Percentiles rank a stretch among this genome's conserved stretches.
Evolutionary conservation across 2,329 filamentous ascomycete genomes (phyloP).

Genomic region (Cladophialophora chaetospira): DNA sequence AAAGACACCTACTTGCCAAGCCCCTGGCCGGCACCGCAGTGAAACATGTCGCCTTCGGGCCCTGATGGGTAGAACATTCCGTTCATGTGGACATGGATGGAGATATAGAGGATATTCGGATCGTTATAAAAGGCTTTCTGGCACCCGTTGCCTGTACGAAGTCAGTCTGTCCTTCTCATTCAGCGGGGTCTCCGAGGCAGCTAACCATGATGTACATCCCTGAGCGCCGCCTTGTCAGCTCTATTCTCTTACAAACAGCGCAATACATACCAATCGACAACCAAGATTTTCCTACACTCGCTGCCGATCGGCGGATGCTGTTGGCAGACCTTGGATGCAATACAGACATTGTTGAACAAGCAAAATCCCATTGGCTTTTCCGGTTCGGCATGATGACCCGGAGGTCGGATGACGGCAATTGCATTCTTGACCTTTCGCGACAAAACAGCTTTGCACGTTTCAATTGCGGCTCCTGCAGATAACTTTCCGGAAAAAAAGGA

Average conservation of each 20-base stretch:
- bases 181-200: neutral
- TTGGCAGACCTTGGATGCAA: slow-evolving; percentile 87
- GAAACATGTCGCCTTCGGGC: slow-evolving; percentile 60
- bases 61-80: slow-evolving; percentile 80
- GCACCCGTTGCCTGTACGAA: slow-evolving; percentile 81
- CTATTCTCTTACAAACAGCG: neutral
- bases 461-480: slow-evolving; percentile 89
- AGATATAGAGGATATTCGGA: slow-evolving; percentile 93
- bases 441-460: slow-evolving; percentile 91
- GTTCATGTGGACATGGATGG: slow-evolving; percentile 82
- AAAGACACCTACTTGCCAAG: slow-evolving; percentile 55
- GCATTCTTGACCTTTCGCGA: slow-evolving; percentile 84
- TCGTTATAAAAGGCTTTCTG: slow-evolving; percentile 96
- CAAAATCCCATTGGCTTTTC: slow-evolving; percentile 90
- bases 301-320: slow-evolving; percentile 68
- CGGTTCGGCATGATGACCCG: slow-evolving; percentile 91
- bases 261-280: slow-evolving; percentile 93
- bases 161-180: slow-evolving; percentile 10
- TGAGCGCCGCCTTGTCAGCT: slow-evolving; percentile 30
- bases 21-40: slow-evolving; percentile 60
- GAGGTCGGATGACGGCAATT: slow-evolving; percentile 91
- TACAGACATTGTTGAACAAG: slow-evolving; percentile 95
- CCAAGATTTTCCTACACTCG: slow-evolving; percentile 81
- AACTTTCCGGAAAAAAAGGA: slow-evolving; percentile 80
- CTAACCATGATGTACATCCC: slow-evolving; percentile 68